Evolutionary conservation across 805 yeast genomes (phyloP), one percentile per base, ranked within the genome.

Genomic region (Scheffersomyces coipomensis): DNA sequence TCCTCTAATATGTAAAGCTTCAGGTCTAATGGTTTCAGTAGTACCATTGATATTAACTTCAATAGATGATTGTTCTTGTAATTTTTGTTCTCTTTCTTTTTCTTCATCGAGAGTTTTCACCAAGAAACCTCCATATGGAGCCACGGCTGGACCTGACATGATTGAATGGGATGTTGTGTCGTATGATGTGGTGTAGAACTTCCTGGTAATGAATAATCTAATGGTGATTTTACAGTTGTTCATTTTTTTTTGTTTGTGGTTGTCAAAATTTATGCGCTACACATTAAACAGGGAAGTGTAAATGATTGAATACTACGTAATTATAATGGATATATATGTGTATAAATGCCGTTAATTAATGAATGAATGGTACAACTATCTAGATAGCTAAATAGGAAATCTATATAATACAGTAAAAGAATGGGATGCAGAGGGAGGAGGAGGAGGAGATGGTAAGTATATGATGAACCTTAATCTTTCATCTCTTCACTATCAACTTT

Each of bases 1-100:
- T 16, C 90, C 90, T 32, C 64, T 55, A 4, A 83, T 45, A 39
- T 62, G 67, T 15, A 83, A 45, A 0, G 82, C 71, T 22, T 73
- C 76, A 2, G 75, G 72, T 34, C 82, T 54, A 25, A 68, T 40
- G 1, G 51, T 51, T 42, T 68, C 67, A 5, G 58, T 43, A 32
- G 44, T 40, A 17, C 68, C 68, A 35, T 64, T 55, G 24, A 62
- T 56, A 4, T 33, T 40, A 10, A 70, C 62, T 23, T 63, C 63
- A 15, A 66, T 57, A 34, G 58, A 48, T 13, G 30, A 27, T 40
- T 68, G 71, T 31, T 52, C 49, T 41, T 61, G 46, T 19, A 68
- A 52, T 34, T 47, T 53, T 8, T 48, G 52, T 32, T 62, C 60
- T 33, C 62, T 52, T 25, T 53, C 56, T 16, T 64, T 62, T 39